phyloP scores from a whole-genome alignment of 2,329 filamentous ascomycete species.

The Paraphoma sp. region DNA sequence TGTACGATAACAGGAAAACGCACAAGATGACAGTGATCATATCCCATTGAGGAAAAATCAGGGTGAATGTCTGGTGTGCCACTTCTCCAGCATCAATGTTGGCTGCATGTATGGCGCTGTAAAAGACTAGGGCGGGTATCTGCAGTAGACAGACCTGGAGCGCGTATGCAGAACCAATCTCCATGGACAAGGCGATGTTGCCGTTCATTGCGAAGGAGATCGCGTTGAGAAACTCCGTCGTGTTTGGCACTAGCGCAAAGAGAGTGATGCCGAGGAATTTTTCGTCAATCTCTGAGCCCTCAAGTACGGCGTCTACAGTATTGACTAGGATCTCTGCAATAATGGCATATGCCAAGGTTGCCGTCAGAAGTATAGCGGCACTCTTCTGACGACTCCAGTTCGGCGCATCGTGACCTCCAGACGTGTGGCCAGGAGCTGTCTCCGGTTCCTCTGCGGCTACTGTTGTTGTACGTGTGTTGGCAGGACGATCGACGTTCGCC shows the following conservation, averaged over 20 bases:
- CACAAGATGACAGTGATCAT: constrained; percentile 97
- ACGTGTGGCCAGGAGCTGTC: constrained; percentile 53
- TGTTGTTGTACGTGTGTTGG: constrained; percentile 47
- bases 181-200: constrained; percentile 98
- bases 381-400: constrained; percentile 97
- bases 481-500: constrained; percentile 47
- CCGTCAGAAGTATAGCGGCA: constrained; percentile 83
- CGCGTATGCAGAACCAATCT: constrained; percentile 96
- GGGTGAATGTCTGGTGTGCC: constrained; percentile 71
- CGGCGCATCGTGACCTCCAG: constrained; percentile 87
- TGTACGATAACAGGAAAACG: constrained; percentile 94
- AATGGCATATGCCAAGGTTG: constrained; percentile 91
- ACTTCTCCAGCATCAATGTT: constrained; percentile 63
- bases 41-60: constrained; percentile 99
- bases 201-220: constrained; percentile 99
- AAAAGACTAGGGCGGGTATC: constrained; percentile 90
- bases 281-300: constrained; percentile 89
- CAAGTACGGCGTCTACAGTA: constrained; percentile 94
- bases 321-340: constrained; percentile 97
- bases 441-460: constrained; percentile 56
- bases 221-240: constrained; percentile 97
- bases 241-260: constrained; percentile 96
- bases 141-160: constrained; percentile 95
- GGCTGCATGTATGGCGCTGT: constrained; percentile 76
- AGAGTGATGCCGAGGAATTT: constrained; percentile 97